Evolutionary conservation across 164 flowering plant species (phyloP).

Genomic region (Akebia trifoliata): DNA sequence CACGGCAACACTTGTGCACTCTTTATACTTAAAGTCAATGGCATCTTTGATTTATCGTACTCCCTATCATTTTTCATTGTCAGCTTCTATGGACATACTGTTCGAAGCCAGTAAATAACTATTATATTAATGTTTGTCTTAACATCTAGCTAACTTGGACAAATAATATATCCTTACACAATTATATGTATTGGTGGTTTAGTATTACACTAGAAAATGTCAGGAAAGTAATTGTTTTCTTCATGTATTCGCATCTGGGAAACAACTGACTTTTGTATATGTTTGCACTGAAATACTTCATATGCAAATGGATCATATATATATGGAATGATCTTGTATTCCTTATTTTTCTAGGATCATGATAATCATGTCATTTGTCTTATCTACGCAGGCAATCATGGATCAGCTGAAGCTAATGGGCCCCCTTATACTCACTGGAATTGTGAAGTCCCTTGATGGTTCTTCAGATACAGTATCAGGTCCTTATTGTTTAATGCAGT

Average conservation of each 20-base stretch:
- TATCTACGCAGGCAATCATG: conserved; percentile 53
- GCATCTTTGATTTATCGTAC: neutral
- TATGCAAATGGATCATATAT: neutral
- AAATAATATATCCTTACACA: too few species aligned
- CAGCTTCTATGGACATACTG: neutral
- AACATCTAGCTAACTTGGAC: too few species aligned
- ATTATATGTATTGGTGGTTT: too few species aligned
- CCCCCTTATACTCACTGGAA: conserved; percentile 74
- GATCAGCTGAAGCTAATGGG: conserved; percentile 93
- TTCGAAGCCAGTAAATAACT: neutral
- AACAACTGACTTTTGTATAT: too few species aligned
- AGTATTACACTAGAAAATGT: too few species aligned
- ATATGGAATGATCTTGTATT: neutral
- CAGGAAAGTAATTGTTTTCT: too few species aligned
- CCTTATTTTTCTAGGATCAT: neutral
- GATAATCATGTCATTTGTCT: neutral
- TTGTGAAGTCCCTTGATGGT: conserved; percentile 73
- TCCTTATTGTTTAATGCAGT: conserved; percentile 18
- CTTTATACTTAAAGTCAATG: neutral
- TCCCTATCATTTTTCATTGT: neutral
- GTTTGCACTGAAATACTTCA: too few species aligned
- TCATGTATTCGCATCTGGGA: too few species aligned
- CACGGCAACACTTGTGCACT: too few species aligned
- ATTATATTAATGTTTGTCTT: too few species aligned
- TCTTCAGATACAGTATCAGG: conserved; percentile 59